A percentile compares a stretch with the other conserved stretches of the same genome.
Conservation (phyloP, 805 yeast genomes). For the Yamadazyma akitaensis region DNA sequence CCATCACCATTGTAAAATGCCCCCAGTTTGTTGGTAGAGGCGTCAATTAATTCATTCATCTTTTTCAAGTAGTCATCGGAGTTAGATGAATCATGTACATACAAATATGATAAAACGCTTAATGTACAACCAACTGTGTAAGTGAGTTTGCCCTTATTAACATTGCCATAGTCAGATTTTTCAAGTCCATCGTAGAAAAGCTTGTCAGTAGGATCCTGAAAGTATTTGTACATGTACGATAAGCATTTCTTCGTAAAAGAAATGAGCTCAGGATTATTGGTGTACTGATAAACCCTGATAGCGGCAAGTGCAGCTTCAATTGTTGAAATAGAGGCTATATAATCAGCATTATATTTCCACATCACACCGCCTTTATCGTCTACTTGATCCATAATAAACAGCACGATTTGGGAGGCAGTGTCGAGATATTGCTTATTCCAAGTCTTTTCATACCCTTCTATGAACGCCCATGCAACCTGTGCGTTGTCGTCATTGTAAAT, state of each 20-base stretch:
- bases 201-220: slow-evolving; percentile 19
- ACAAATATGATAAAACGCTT: slow-evolving; percentile 19
- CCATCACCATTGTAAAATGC: slow-evolving; percentile 19
- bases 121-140: slow-evolving; percentile 24
- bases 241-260: slow-evolving; percentile 18
- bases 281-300: slow-evolving; percentile 17
- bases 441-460: slow-evolving; percentile 22
- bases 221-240: slow-evolving; percentile 9
- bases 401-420: slow-evolving; percentile 17
- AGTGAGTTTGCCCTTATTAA: slow-evolving; percentile 22
- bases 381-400: slow-evolving; percentile 20
- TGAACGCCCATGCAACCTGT: slow-evolving; percentile 25
- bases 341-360: slow-evolving; percentile 21
- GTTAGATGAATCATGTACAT: slow-evolving; percentile 11
- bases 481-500: slow-evolving; percentile 29
- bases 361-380: slow-evolving; percentile 23
- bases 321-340: slow-evolving; percentile 29
- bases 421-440: slow-evolving; percentile 17
- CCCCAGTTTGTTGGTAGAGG: slow-evolving; percentile 16
- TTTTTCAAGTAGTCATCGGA: slow-evolving; percentile 7
- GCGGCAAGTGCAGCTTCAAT: slow-evolving; percentile 29
- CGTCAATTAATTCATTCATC: slow-evolving; percentile 18
- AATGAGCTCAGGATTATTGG: slow-evolving; percentile 13
- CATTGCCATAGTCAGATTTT: slow-evolving; percentile 11
- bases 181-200: slow-evolving; percentile 24